These are phyloP conservation scores for Cadophora malorum DNA, from an alignment of 2,329 filamentous ascomycete genomes.

Conservation along the genomic window DNA sequence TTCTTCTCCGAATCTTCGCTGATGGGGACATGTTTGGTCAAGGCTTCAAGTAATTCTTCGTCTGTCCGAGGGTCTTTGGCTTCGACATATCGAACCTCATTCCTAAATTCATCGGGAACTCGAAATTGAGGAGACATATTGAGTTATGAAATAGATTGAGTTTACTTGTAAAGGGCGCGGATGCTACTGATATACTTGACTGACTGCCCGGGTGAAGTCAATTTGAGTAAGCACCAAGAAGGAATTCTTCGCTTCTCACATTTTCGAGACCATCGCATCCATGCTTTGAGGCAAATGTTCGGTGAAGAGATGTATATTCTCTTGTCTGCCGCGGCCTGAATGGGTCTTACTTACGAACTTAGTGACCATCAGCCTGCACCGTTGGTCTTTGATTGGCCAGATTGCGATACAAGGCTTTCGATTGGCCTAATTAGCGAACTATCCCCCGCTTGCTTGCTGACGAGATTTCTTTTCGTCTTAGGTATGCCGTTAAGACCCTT, in stretches of 20 bases:
- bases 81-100: slow-evolving; percentile 16
- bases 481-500: no score
- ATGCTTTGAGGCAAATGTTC: background rate
- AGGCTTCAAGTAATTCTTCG: slow-evolving; percentile 50
- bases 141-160: background rate
- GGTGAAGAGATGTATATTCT: background rate
- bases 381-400: background rate
- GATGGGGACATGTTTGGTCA: slow-evolving; percentile 44
- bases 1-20: slow-evolving; percentile 49
- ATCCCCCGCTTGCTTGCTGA: no score
- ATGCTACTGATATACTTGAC: background rate
- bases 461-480: no score
- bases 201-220: background rate
- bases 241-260: background rate
- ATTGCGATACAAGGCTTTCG: background rate
- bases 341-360: background rate
- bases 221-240: background rate
- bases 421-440: background rate
- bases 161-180: background rate
- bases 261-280: background rate
- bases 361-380: background rate
- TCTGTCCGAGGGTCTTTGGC: slow-evolving; percentile 40
- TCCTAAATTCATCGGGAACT: slow-evolving; percentile 8
- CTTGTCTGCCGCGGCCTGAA: background rate
- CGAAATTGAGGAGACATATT: slow-evolving; percentile 14